Evolutionary conservation across 1,139 yeast species (phyloP).

Genomic region (Nadsonia starkeyi-henricii): DNA sequence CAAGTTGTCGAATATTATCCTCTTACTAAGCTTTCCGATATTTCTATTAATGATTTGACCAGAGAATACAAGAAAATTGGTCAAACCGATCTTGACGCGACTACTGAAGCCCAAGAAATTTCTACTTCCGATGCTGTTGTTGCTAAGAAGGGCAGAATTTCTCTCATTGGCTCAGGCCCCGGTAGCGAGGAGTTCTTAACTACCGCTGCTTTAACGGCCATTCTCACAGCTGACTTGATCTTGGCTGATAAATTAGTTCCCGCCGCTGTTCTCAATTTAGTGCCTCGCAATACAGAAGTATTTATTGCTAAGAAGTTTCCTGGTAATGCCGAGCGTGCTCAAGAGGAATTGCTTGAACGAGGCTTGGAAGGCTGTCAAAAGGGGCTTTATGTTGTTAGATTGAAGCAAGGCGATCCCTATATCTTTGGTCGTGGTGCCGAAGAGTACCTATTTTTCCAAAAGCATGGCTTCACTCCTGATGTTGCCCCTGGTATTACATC

Average conservation of each 20-base stretch:
- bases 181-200: slow-evolving; percentile 78
- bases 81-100: slow-evolving; percentile 2
- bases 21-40: slow-evolving; percentile 40
- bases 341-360: slow-evolving; percentile 58
- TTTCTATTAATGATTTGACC: slow-evolving; percentile 45
- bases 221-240: slow-evolving; percentile 67
- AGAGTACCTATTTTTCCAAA: slow-evolving; percentile 55
- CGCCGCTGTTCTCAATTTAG: slow-evolving; percentile 64
- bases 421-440: slow-evolving; percentile 97
- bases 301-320: slow-evolving; percentile 92
- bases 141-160: slow-evolving; percentile 37
- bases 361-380: slow-evolving; percentile 51
- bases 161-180: slow-evolving; percentile 89
- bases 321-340: slow-evolving; percentile 92
- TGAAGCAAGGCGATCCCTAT: slow-evolving; percentile 96
- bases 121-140: not conserved
- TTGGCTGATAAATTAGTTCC: slow-evolving; percentile 91
- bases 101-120: not conserved
- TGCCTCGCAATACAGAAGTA: slow-evolving; percentile 59
- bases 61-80: slow-evolving; percentile 26
- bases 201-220: slow-evolving; percentile 70
- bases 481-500: slow-evolving; percentile 87
- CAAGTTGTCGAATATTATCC: slow-evolving; percentile 92
- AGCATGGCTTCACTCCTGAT: slow-evolving; percentile 52
- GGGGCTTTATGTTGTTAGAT: slow-evolving; percentile 71